Conservation (phyloP, 1,284 basidiomycete genomes). For the Cryptococcus hybrid region DNA sequence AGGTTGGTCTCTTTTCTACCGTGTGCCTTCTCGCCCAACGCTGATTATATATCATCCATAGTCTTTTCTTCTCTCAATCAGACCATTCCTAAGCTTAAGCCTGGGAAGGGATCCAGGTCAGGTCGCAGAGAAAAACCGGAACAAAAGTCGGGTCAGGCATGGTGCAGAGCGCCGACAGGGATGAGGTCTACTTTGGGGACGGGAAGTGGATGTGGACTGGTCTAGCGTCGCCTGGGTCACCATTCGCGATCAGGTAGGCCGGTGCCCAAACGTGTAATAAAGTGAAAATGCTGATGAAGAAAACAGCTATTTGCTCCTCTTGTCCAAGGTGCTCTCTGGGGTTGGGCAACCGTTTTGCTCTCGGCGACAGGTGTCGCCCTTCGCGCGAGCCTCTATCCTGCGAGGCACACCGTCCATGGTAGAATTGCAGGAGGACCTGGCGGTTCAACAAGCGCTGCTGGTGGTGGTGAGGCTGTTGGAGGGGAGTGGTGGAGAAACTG, state of each 20-base stretch:
- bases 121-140: slow-evolving; percentile 12
- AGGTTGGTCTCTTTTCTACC: slow-evolving; percentile 25
- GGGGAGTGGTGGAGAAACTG: slow-evolving; percentile 33
- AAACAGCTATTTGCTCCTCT: slow-evolving; percentile 36
- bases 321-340: slow-evolving; percentile 48
- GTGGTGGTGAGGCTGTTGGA: slow-evolving; percentile 35
- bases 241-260: slow-evolving; percentile 44
- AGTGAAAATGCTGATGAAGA: background rate
- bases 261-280: slow-evolving; percentile 9
- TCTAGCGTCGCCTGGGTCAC: slow-evolving; percentile 41
- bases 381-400: slow-evolving; percentile 32
- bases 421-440: slow-evolving; percentile 27
- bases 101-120: slow-evolving; percentile 6
- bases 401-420: slow-evolving; percentile 28
- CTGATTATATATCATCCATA: slow-evolving; percentile 2
- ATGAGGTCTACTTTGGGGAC: slow-evolving; percentile 41
- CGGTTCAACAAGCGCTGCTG: slow-evolving; percentile 20
- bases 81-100: slow-evolving; percentile 31
- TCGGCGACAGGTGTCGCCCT: slow-evolving; percentile 23
- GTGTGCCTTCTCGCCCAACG: too few relatives aligned
- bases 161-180: slow-evolving; percentile 28
- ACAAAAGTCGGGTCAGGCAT: slow-evolving; percentile 18
- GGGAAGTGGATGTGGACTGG: slow-evolving; percentile 43
- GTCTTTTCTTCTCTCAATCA: slow-evolving; percentile 44
- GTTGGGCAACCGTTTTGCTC: slow-evolving; percentile 34